Conservation (phyloP, 208 protist species). For the Vickermania spadyakhi region DNA sequence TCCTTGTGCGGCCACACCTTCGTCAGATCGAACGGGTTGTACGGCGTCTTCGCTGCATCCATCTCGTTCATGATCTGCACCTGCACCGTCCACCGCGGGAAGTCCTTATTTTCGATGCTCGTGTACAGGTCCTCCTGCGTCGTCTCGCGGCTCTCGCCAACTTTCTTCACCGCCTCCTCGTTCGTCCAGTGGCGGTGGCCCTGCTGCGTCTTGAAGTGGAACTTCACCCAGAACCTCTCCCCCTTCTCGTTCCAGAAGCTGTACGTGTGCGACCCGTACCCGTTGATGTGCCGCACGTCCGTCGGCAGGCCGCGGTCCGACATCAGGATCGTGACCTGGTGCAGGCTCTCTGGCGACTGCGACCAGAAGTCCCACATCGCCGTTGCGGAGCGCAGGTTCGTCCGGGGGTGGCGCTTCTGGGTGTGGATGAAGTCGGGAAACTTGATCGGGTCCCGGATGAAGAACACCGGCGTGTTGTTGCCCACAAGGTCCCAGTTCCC, state of each 20-base stretch:
- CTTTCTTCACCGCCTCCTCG: conserved; percentile 56
- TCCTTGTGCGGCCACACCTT: conserved; percentile 65
- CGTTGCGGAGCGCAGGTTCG: conserved; percentile 29
- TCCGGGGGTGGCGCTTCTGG: conserved; percentile 61
- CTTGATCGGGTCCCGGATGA: conserved; percentile 26
- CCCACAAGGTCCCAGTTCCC: conserved; percentile 80
- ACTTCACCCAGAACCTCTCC: conserved; percentile 51
- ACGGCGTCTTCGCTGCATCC: conserved; percentile 33
- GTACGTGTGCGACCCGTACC: conserved; percentile 49
- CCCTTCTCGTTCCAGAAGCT: conserved; percentile 53
- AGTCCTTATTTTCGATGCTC: conserved; percentile 34
- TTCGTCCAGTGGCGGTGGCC: conserved; percentile 48
- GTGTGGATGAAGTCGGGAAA: conserved; percentile 69
- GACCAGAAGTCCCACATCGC: conserved; percentile 65
- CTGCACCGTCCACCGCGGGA: conserved; percentile 41
- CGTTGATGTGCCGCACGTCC: conserved; percentile 55
- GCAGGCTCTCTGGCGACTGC: conserved; percentile 40
- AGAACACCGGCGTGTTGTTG: conserved; percentile 77
- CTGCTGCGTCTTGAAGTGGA: conserved; percentile 58
- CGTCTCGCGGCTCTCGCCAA: conserved; percentile 37
- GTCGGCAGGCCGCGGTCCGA: conserved; percentile 44
- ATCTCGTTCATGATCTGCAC: conserved; percentile 63
- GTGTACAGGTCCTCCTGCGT: conserved; percentile 62
- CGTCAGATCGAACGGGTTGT: conserved; percentile 66
- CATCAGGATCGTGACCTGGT: conserved; percentile 65